A percentile compares a stretch with the other conserved stretches of the same genome.
Conservation (phyloP, 2,329 filamentous ascomycete genomes). For the Mycogone perniciosa region DNA sequence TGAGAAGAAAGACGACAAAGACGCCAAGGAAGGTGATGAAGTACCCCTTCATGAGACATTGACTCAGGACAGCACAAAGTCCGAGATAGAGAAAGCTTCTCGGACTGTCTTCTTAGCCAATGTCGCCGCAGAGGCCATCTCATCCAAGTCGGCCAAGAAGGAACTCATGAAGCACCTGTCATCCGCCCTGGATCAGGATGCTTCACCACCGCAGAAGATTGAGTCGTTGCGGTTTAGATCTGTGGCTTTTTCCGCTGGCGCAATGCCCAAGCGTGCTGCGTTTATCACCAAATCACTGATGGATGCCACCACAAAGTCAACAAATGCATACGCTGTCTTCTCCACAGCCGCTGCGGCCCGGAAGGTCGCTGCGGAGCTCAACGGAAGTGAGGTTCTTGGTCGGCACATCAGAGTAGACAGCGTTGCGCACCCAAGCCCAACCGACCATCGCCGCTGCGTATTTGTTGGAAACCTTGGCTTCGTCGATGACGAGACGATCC, state of each 20-base stretch:
- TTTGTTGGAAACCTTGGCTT: conserved; percentile 97
- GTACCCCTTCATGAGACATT: conserved; percentile 54
- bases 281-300: conserved; percentile 88
- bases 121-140: conserved; percentile 76
- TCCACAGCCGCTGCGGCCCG: conserved; percentile 68
- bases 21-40: conserved; percentile 37
- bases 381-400: conserved; percentile 76
- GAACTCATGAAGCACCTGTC: conserved; percentile 67
- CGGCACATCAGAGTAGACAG: conserved; percentile 88
- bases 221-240: conserved; percentile 94
- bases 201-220: conserved; percentile 60
- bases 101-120: conserved; percentile 93
- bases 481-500: conserved; percentile 79
- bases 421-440: conserved; percentile 76
- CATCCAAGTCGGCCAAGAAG: conserved; percentile 75
- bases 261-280: conserved; percentile 87
- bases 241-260: conserved; percentile 69
- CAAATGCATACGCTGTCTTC: conserved; percentile 93
- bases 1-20: conserved; percentile 31
- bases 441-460: conserved; percentile 82
- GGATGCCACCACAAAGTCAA: conserved; percentile 83
- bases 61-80: conserved; percentile 43
- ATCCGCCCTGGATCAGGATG: conserved; percentile 58
- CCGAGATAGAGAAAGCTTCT: conserved; percentile 74
- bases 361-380: conserved; percentile 68